Evolutionary conservation across 257 asterid species (phyloP).

Genomic region (Craterostigma plantagineum): DNA sequence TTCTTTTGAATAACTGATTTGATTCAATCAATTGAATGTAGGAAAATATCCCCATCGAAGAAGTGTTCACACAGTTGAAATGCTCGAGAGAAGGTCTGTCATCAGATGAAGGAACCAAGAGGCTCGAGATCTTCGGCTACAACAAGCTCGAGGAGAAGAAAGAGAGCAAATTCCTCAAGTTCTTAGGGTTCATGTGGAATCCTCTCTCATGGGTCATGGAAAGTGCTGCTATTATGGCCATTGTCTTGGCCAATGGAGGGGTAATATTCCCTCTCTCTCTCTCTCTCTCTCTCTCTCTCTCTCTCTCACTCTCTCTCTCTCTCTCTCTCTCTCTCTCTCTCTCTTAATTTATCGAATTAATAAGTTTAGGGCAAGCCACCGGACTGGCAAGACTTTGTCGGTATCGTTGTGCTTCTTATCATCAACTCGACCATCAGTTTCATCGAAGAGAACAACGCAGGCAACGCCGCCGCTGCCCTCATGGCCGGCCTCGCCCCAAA

Average conservation of each 20-base stretch:
- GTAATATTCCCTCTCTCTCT: too few relatives aligned
- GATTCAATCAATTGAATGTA: constrained; percentile 6
- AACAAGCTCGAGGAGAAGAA: constrained; percentile 79
- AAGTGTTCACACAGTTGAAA: constrained; percentile 47
- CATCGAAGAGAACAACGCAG: constrained; percentile 6
- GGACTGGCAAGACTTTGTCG: constrained; percentile 6
- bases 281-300: too few relatives aligned
- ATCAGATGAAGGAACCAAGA: constrained; percentile 32
- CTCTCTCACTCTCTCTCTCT: too few relatives aligned
- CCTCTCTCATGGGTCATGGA: constrained; percentile 99
- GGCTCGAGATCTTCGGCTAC: constrained; percentile 53
- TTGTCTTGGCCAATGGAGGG: constrained; percentile 57
- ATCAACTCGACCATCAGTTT: constrained; percentile 6
- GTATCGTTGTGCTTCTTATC: constrained; percentile 5
- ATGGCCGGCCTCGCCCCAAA: constrained; percentile 95
- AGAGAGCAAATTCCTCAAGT: constrained; percentile 50
- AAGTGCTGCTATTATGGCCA: constrained; percentile 78
- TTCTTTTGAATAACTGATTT: too few relatives aligned
- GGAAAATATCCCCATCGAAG: constrained; percentile 64
- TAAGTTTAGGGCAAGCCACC: constrained; percentile 5
- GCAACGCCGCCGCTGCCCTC: constrained; percentile 72
- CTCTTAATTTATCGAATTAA: not conserved
- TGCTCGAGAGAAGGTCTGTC: constrained; percentile 50
- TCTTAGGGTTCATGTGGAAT: constrained; percentile 95
- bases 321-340: too few relatives aligned